Conservation (phyloP, 2,329 filamentous ascomycete genomes). For the Dryadomyces quercus-mongolicae region DNA sequence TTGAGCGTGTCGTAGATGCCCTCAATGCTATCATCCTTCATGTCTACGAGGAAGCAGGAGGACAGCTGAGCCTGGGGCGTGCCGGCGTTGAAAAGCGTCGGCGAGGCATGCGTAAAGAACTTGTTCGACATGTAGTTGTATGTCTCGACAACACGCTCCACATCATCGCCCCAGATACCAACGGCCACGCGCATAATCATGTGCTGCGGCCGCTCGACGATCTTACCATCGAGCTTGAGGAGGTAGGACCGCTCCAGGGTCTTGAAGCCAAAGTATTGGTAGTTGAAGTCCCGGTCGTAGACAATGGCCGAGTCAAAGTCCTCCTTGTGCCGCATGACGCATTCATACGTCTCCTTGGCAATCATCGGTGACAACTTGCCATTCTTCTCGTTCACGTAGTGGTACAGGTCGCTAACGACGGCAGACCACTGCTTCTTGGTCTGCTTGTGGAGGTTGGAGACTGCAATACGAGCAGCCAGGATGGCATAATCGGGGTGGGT, state of each 20-base stretch:
- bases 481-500: constrained; percentile 99
- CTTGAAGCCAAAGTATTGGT: constrained; percentile 99
- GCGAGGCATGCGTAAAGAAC: constrained; percentile 96
- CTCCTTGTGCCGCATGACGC: constrained; percentile 88
- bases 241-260: constrained; percentile 96
- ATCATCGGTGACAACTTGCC: constrained; percentile 82
- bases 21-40: constrained; percentile 99
- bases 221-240: constrained; percentile 87
- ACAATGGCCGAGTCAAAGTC: constrained; percentile 98
- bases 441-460: constrained; percentile 99
- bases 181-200: constrained; percentile 99
- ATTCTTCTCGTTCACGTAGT: constrained; percentile 96
- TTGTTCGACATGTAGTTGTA: constrained; percentile 99
- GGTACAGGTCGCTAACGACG: constrained; percentile 83
- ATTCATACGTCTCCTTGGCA: constrained; percentile 78
- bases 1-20: constrained; percentile 99
- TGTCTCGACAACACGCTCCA: constrained; percentile 91
- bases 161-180: constrained; percentile 88
- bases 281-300: constrained; percentile 99
- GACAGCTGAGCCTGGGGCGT: constrained; percentile 91
- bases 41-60: constrained; percentile 97
- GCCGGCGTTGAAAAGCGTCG: constrained; percentile 95
- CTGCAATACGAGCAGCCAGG: constrained; percentile 92
- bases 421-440: constrained; percentile 99
- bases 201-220: constrained; percentile 94